Evolutionary conservation across 140 eudicot species (phyloP), one percentile per base, ranked within the genome.

Genomic region (Stevia rebaudiana): DNA sequence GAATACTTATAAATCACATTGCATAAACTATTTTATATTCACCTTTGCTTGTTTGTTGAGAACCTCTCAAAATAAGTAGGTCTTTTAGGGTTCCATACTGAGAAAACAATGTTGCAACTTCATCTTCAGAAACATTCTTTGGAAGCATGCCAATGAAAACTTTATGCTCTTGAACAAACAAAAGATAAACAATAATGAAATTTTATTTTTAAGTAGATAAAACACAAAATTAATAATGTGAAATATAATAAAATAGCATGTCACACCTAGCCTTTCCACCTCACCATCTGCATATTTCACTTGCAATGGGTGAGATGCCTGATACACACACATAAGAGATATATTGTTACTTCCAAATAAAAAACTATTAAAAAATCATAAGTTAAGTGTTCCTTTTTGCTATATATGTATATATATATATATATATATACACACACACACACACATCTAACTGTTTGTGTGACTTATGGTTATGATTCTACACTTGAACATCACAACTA

Each of bases 211-310:
- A 4, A 59, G 37, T 51, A 70, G n/a, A 24, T 49, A 42, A 49
- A 50, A 50, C 63, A 61, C 15, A 61, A 52, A 50, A 40, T 17
- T 16, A 41, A n/a, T 28, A 28, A 30, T 25, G 8, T 36, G 21
- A 39, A 74, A 42, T 43, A 30, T n/a, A 65, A 68, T 33, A 43
- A 36, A 67, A 70, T 23, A 57, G 36, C 31, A 71, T 68, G 78
- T 36, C 71, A 21, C 67, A 88, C 98, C 98, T 83, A 92, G 92
- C 70, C 98, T 88, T 85, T 92, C 96, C 80, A 92, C 71, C 76
- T 92, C 98, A 49, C 96, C 98, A 69, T 91, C 96, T 18, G 98
- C 98, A 65, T 87, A 91, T 80, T 91, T 91, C 83, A 91, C 98
- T 91, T 91, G 98, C 87, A 91, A 71, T 18, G 96, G 98, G 85